Percentiles rank a stretch among this genome's conserved stretches.
Evolutionary conservation across 73 alveolate species (phyloP).

Genomic region (Paramecium tetraurelia): DNA sequence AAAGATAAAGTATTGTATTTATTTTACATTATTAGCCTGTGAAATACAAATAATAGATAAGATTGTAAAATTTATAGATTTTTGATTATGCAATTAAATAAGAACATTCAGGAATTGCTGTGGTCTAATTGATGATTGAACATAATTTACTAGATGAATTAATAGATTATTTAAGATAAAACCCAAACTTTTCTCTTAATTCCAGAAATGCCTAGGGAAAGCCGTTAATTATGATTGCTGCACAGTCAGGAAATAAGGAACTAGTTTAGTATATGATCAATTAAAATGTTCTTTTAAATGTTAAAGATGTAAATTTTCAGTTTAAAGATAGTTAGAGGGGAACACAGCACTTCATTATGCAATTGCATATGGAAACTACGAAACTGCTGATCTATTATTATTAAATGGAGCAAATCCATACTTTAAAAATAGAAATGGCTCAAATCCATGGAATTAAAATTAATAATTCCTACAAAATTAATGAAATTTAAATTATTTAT

Average conservation of each 20-base stretch:
- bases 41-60: not conserved
- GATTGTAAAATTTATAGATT: not conserved
- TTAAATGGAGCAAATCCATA: not conserved
- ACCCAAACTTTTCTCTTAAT: not conserved
- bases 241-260: slow-evolving; percentile 1
- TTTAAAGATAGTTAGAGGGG: not conserved
- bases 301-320: not conserved
- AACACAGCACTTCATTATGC: slow-evolving; percentile 37
- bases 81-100: not conserved
- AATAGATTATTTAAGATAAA: not conserved
- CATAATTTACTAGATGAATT: not conserved
- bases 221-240: slow-evolving; percentile 19
- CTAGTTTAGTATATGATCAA: not conserved
- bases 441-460: not conserved
- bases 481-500: not conserved
- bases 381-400: not conserved
- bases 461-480: not conserved
- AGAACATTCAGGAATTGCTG: not conserved
- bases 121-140: not conserved
- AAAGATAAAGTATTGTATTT: not conserved
- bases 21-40: not conserved
- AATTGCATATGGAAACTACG: not conserved
- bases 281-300: not conserved
- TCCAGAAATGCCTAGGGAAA: not conserved
- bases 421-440: not conserved